Evolutionary conservation across 2,329 filamentous ascomycete genomes (phyloP).

Genomic region (Neonectria punicea): DNA sequence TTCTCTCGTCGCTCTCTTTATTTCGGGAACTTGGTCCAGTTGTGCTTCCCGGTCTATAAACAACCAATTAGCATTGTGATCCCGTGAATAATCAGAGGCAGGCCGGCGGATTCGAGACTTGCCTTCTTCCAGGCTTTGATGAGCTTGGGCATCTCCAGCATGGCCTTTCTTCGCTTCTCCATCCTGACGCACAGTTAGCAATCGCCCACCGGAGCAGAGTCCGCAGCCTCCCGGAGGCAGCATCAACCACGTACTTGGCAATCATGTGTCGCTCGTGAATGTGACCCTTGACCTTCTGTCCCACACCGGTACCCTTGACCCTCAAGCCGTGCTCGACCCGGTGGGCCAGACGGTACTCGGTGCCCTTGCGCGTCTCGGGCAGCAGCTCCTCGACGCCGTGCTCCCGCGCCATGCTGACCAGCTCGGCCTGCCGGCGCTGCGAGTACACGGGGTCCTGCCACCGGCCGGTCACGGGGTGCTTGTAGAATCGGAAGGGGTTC

Average conservation of each 20-base stretch:
- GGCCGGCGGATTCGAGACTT: slow-evolving; percentile 29
- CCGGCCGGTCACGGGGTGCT: slow-evolving; percentile 80
- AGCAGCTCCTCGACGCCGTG: slow-evolving; percentile 85
- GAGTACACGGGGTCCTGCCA: slow-evolving; percentile 89
- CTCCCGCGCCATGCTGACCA: slow-evolving; percentile 84
- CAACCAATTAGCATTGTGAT: slow-evolving; percentile 47
- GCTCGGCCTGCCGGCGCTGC: slow-evolving; percentile 86
- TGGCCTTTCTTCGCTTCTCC: slow-evolving; percentile 89
- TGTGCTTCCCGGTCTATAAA: slow-evolving; percentile 62
- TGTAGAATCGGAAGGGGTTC: slow-evolving; percentile 85
- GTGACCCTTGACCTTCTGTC: slow-evolving; percentile 95
- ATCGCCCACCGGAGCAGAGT: slow-evolving; percentile 1
- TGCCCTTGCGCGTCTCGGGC: slow-evolving; percentile 80
- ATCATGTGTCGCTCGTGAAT: slow-evolving; percentile 89
- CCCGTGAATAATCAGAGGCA: background rate
- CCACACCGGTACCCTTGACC: slow-evolving; percentile 92
- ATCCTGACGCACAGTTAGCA: slow-evolving; percentile 62
- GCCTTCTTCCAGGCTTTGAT: slow-evolving; percentile 95
- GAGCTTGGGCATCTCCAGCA: slow-evolving; percentile 93
- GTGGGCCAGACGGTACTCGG: slow-evolving; percentile 74
- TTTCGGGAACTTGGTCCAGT: slow-evolving; percentile 69
- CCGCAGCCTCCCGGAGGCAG: background rate
- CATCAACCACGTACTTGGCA: slow-evolving; percentile 66
- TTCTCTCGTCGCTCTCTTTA: slow-evolving; percentile 47
- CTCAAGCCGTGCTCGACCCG: slow-evolving; percentile 82